Base-by-base conservation (phyloP, 306 rosid genomes). In the Arachis hypogaea region DNA sequence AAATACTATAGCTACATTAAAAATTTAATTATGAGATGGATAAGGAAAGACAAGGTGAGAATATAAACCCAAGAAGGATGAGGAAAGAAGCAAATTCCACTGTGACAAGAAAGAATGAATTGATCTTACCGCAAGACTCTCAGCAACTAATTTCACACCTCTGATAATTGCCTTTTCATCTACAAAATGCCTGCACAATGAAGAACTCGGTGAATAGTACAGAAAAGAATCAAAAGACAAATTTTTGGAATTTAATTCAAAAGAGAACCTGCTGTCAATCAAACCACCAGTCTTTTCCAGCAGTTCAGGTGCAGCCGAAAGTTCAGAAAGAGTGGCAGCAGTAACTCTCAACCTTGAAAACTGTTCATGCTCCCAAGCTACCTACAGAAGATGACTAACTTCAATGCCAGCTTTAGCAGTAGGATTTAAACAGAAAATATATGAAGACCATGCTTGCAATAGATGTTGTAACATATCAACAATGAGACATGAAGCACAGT, bases 351-450 rank as follows among this genome's bases (percentile, higher is more conserved):
- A 81, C 88, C 96, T 86, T 73, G 99, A 95, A 81, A 95, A 92
- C 75, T 95, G 98, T 78, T 95, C 99, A 69, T 95, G 99, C 89
- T 95, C 98, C 99, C 99, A 95, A 77, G 99, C 98, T 83, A 95
- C 99, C 99, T 92, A 88, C 87, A 89, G 68, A 84, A 85, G 56
- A 77, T 68, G 73, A 81, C 69, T 63, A 73, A 73, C 77, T 82
- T 85, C 73, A 86, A 77, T 65, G 72, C 76, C 42, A 76, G 65
- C 77, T 81, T 76, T 66, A 63, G 71, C 28, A 22, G 74, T 49
- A 75, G 40, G 9, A 60, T 63, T 69, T 58, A 64, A 66, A 67
- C 64, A 73, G 63, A 10, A 16, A 60, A 75, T 44, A 43, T 41
- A 62, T 66, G 49, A 38, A 57, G 11, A 9, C 54, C 45, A 40